Evolutionary conservation across 2,329 filamentous ascomycete genomes (phyloP).

Genomic region (Talaromyces sp.): DNA sequence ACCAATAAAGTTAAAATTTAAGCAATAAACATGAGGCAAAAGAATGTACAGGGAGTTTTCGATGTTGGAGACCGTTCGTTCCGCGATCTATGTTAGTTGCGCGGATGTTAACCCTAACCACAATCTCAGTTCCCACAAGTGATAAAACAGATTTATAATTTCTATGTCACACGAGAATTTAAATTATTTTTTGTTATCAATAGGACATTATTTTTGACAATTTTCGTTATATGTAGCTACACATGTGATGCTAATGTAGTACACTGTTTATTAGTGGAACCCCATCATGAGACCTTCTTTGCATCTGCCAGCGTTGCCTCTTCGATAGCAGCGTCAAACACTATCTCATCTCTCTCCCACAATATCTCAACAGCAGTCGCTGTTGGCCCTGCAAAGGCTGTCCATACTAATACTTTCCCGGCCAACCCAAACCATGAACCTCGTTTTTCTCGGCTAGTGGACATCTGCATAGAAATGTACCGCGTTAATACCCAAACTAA

Average conservation of each 20-base stretch:
- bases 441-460: background rate
- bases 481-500: background rate
- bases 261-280: too few relatives aligned
- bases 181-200: background rate
- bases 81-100: too few relatives aligned
- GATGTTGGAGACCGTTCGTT: too few relatives aligned
- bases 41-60: background rate
- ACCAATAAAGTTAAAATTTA: too few relatives aligned
- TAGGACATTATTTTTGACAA: background rate
- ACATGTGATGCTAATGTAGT: too few relatives aligned
- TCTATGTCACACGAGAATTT: too few relatives aligned
- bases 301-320: background rate
- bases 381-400: background rate
- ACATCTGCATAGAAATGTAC: background rate
- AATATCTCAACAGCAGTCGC: slow-evolving; percentile 1
- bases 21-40: too few relatives aligned
- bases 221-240: too few relatives aligned
- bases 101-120: too few relatives aligned
- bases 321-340: background rate
- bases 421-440: background rate
- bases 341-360: slow-evolving; percentile 1
- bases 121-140: too few relatives aligned
- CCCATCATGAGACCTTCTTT: background rate
- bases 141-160: too few relatives aligned
- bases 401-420: background rate